A percentile compares a stretch with the other conserved stretches of the same genome.
Evolutionary conservation across 495 filamentous ascomycete genomes (phyloP).

Genomic region (Neurospora sp.): DNA sequence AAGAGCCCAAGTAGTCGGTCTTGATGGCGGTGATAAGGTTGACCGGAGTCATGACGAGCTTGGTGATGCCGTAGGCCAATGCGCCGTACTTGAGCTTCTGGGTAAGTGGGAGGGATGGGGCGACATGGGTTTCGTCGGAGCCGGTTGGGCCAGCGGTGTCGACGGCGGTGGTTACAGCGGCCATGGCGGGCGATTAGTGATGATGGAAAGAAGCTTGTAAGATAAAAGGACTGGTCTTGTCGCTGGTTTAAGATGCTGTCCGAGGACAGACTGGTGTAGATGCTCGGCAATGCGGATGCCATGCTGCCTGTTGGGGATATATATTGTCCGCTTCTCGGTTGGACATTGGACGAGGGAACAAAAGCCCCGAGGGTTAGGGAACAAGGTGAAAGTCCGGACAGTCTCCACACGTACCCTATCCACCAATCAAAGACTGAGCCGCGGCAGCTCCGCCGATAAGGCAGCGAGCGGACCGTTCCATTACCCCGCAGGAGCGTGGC

Average conservation of each 20-base stretch:
- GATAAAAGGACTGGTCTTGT: not conserved
- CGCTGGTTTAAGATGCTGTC: not conserved
- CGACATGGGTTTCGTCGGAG: not conserved
- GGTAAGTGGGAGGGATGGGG: not conserved
- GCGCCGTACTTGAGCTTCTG: not conserved
- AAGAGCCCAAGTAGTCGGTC: constrained; percentile 16
- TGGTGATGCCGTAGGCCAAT: not conserved
- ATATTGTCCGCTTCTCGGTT: not conserved
- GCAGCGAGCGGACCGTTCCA: not conserved
- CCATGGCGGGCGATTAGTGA: constrained; percentile 11
- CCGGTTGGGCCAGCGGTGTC: not conserved
- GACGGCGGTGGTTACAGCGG: not conserved
- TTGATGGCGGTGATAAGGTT: constrained; percentile 19
- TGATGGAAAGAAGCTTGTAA: not conserved
- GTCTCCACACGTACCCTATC: not conserved
- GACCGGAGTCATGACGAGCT: not conserved
- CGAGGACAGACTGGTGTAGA: not conserved
- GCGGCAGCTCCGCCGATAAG: not conserved
- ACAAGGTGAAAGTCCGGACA: not conserved
- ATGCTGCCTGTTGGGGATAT: not conserved
- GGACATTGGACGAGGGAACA: not conserved
- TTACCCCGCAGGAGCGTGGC: not conserved
- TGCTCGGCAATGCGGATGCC: not conserved
- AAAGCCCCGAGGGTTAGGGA: not conserved
- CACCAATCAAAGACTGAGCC: not conserved